Evolutionary conservation across 2,329 filamentous ascomycete species (phyloP).

Genomic region (Hypoxylon sp.): DNA sequence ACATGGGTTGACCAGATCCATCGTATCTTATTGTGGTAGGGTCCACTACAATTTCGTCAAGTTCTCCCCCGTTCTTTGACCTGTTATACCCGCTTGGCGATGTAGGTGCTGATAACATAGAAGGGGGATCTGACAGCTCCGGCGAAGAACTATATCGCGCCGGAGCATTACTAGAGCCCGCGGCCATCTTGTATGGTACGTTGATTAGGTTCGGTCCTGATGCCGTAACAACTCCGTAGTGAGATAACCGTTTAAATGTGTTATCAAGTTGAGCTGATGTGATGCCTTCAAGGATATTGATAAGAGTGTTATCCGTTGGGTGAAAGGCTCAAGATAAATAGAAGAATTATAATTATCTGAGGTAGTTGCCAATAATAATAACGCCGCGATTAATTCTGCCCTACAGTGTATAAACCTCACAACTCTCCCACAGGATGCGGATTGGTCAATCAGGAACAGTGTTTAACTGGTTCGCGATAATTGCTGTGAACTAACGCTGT

Average conservation of each 20-base stretch:
- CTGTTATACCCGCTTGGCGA: slow-evolving; percentile 48
- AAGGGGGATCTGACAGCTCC: slow-evolving; percentile 53
- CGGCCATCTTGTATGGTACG: slow-evolving; percentile 42
- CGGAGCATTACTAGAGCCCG: slow-evolving; percentile 44
- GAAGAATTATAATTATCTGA: slow-evolving; percentile 2
- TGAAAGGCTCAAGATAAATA: slow-evolving; percentile 4
- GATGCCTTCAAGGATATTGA: slow-evolving; percentile 1
- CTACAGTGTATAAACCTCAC: slow-evolving; percentile 3
- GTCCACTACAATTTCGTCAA: slow-evolving; percentile 53
- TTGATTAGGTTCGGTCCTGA: slow-evolving; percentile 6
- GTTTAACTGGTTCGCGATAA: slow-evolving; percentile 18
- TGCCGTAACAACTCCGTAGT: not conserved
- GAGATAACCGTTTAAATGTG: not conserved
- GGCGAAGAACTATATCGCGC: slow-evolving; percentile 52
- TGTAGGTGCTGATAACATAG: slow-evolving; percentile 50
- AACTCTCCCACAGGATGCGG: not conserved
- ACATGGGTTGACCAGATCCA: slow-evolving; percentile 55
- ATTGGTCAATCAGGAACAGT: slow-evolving; percentile 14
- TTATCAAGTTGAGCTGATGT: not conserved
- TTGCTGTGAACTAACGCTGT: slow-evolving; percentile 11
- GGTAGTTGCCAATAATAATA: not conserved
- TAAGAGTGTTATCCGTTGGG: slow-evolving; percentile 2
- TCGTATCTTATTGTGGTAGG: slow-evolving; percentile 52
- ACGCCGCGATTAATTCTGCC: not conserved
- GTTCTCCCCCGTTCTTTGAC: slow-evolving; percentile 46